Percentiles rank a stretch among this genome's conserved stretches.
These are phyloP conservation scores for Bombardia bombarda DNA, from an alignment of 495 filamentous ascomycete species.

Conservation along the genomic window DNA sequence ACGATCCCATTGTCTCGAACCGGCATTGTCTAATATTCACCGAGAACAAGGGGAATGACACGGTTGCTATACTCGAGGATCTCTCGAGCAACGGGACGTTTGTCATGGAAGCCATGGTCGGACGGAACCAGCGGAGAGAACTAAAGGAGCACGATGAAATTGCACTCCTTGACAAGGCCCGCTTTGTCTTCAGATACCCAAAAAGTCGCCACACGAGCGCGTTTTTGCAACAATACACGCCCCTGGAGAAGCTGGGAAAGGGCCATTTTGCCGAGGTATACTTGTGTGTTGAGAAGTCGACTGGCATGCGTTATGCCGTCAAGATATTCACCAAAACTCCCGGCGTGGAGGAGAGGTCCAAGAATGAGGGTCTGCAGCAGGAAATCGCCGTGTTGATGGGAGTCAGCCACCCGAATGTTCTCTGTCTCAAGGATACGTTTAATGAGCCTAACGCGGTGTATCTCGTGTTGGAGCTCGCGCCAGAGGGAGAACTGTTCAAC, in stretches of 20 bases:
- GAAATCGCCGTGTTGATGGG: conserved; percentile 95
- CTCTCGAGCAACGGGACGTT: conserved; percentile 95
- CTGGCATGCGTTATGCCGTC: conserved; percentile 79
- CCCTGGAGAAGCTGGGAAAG: conserved; percentile 83
- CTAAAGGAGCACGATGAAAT: conserved; percentile 86
- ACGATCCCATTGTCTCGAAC: conserved; percentile 85
- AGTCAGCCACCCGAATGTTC: conserved; percentile 88
- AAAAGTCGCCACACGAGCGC: conserved; percentile 61
- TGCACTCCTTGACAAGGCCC: conserved; percentile 68
- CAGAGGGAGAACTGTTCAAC: conserved; percentile 93
- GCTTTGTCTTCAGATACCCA: conserved; percentile 88
- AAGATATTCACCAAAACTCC: conserved; percentile 86
- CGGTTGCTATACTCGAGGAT: conserved; percentile 80
- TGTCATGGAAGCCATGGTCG: conserved; percentile 84
- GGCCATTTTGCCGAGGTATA: conserved; percentile 96
- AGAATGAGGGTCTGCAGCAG: conserved; percentile 79
- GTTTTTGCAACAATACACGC: conserved; percentile 80
- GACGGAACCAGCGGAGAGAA: conserved; percentile 84
- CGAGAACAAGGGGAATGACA: conserved; percentile 74
- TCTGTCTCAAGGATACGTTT: conserved; percentile 93
- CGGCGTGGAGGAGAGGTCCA: conserved; percentile 70
- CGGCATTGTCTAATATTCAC: conserved; percentile 85
- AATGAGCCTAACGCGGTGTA: conserved; percentile 88
- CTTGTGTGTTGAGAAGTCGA: conserved; percentile 76
- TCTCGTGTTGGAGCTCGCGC: conserved; percentile 82